These are phyloP conservation scores for Chrysochromulina parva DNA, from an alignment of 78 protist species.

Conservation along the genomic window DNA sequence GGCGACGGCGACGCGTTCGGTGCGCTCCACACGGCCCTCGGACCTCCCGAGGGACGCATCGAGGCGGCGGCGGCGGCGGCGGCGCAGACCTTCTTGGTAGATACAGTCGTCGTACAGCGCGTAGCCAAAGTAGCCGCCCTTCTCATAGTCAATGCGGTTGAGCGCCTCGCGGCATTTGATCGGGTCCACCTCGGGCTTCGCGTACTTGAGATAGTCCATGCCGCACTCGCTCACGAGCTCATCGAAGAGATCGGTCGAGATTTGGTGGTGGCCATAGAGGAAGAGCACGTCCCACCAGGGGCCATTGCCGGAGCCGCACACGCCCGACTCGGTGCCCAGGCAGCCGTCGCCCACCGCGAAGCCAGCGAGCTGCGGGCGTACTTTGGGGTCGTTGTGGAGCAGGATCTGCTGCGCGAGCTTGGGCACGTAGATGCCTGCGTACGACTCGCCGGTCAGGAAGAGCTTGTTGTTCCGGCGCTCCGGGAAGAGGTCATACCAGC, in stretches of 20 bases:
- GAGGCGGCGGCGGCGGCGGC: background rate
- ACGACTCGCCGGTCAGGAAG: conserved; percentile 58
- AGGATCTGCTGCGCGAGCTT: conserved; percentile 38
- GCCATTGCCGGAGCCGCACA: background rate
- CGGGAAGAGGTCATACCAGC: conserved; percentile 5
- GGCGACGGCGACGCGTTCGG: background rate
- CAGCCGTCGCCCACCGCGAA: conserved; percentile 48
- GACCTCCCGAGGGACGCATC: no score
- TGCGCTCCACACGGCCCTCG: no score
- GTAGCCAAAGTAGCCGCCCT: conserved; percentile 24
- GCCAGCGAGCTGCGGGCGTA: background rate
- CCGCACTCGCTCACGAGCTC: background rate
- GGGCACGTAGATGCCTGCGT: conserved; percentile 66
- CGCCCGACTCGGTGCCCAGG: background rate
- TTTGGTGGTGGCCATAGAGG: conserved; percentile 35
- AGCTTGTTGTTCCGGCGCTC: background rate
- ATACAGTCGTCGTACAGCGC: background rate
- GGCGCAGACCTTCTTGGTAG: background rate
- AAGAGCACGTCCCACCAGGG: conserved; percentile 2
- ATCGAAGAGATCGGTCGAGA: conserved; percentile 8
- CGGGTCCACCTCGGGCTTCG: no score
- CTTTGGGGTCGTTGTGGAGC: background rate
- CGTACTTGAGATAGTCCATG: background rate
- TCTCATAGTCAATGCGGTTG: background rate
- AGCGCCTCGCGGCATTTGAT: background rate